phyloP scores from a whole-genome alignment of 768 basidiomycete species.

The Trametes maxima region DNA sequence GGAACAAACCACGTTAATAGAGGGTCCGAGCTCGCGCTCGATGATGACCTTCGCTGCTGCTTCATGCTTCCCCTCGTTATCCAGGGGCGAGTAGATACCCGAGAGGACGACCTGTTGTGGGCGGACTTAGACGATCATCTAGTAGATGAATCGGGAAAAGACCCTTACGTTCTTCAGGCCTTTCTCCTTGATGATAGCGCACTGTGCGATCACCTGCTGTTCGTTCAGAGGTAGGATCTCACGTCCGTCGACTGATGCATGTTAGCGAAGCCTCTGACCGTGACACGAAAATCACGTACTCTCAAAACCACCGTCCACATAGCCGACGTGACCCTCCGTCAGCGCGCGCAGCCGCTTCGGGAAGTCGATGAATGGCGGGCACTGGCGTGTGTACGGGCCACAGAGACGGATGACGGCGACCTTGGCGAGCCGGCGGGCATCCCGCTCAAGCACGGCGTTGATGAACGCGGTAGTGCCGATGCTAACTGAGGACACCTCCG shows the following conservation, averaged over 20 bases:
- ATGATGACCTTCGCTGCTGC: conserved; percentile 47
- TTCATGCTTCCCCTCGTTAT: conserved; percentile 48
- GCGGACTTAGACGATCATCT: background rate
- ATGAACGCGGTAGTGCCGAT: conserved; percentile 58
- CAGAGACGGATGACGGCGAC: conserved; percentile 69
- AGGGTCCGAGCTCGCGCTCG: conserved; percentile 42
- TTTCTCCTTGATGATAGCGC: conserved; percentile 39
- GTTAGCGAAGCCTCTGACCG: conserved; percentile 30
- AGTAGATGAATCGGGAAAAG: background rate
- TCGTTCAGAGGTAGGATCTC: conserved; percentile 47
- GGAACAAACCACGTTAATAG: conserved; percentile 33
- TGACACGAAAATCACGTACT: conserved; percentile 29
- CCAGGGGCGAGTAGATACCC: conserved; percentile 53
- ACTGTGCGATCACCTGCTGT: conserved; percentile 48
- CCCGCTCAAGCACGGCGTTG: conserved; percentile 60
- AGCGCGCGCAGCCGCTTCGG: conserved; percentile 39
- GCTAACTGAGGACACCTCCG: conserved; percentile 50
- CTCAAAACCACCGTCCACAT: conserved; percentile 44
- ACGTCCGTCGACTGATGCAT: conserved; percentile 45
- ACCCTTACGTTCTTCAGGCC: conserved; percentile 27
- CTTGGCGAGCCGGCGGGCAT: conserved; percentile 52
- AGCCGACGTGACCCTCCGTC: conserved; percentile 39
- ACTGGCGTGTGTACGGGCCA: conserved; percentile 58
- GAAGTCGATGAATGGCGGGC: conserved; percentile 59
- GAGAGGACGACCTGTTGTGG: conserved; percentile 42